Base-by-base conservation (phyloP, 2,329 filamentous ascomycete species). In the Cercospora zeina region DNA sequence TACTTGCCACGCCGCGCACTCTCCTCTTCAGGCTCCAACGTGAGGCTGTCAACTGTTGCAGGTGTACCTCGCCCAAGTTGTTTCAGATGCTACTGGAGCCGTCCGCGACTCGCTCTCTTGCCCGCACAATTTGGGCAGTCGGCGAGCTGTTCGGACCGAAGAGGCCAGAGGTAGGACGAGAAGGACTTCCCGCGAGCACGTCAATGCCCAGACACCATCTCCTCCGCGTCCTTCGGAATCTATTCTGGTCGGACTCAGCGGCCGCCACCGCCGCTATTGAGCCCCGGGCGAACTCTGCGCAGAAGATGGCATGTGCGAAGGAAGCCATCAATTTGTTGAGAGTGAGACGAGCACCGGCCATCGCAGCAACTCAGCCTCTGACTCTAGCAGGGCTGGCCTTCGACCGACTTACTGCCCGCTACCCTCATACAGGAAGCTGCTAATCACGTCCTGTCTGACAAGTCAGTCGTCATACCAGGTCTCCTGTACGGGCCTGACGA, bases 401-500 rank as follows among this genome's bases (percentile, higher is more conserved):
- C 81, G 71, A 76, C 81, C 37, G 75, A 78, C 30, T 83, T 95
- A 6, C 82, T 96, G 9, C 90, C 91, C 6, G 82, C 83, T 2
- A 74, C 80, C 4, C 79, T 87, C 13, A 81, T 96, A 61, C 80
- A 83, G 36, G 76, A 78, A 30, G 88, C 90, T 27, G 80, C 88
- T 61, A 78, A 82, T 62, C 78, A 79, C 57, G 84, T 87, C 8
- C 82, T 96, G 53, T 80, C 83, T 13, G 80, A 88, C 70, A 82
- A 85, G 9, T 72, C 76, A 8, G 77, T 88, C 61, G 85, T 82
- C 60, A 78, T 81, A 2, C 84, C 87, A 0, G 88, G 83, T n/a
- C 81, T 96, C 37, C 82, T 87, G 62, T 96, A 96, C 71, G 93
- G 89, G 0, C 87, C 91, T 0, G 90, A 96, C 73, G 78, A 85